Evolutionary conservation across 2,329 filamentous ascomycete species (phyloP).

Genomic region (Elsinoe batatas): DNA sequence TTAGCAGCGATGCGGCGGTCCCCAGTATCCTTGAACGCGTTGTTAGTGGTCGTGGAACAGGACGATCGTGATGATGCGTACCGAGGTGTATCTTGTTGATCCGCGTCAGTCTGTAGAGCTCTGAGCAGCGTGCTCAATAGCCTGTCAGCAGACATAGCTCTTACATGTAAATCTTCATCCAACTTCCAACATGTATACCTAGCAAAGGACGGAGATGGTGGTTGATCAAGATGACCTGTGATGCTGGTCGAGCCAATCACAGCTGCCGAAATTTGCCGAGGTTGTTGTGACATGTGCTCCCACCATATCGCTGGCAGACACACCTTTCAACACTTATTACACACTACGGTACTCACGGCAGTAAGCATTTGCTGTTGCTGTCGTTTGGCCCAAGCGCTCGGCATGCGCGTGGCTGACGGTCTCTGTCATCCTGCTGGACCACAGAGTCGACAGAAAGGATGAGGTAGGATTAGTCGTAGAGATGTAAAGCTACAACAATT

Average conservation of each 20-base stretch:
- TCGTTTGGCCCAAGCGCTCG: not conserved
- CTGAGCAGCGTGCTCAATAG: constrained; percentile 58
- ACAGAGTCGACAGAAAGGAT: too few relatives aligned
- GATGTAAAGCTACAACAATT: not conserved
- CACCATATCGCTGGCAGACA: not conserved
- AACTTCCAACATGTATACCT: not conserved
- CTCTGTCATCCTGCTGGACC: too few relatives aligned
- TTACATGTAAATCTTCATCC: not conserved
- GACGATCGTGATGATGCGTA: constrained; percentile 24
- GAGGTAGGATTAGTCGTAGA: too few relatives aligned
- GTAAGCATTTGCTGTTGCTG: not conserved
- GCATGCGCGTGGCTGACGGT: too few relatives aligned
- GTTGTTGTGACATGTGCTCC: constrained; percentile 1
- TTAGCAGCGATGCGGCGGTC: constrained; percentile 58
- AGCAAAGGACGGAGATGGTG: not conserved
- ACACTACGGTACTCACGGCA: not conserved
- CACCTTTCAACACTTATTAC: not conserved
- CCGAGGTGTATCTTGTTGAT: constrained; percentile 51
- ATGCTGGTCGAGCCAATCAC: not conserved
- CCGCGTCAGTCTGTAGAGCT: constrained; percentile 49
- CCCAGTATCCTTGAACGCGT: constrained; percentile 42
- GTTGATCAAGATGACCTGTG: too few relatives aligned
- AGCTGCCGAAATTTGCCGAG: not conserved
- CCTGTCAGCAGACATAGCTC: constrained; percentile 54
- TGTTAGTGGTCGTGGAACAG: constrained; percentile 15